These are phyloP conservation scores for Wickerhamomyces strasburgensis DNA, from an alignment of 805 yeast genomes.

Conservation along the genomic window DNA sequence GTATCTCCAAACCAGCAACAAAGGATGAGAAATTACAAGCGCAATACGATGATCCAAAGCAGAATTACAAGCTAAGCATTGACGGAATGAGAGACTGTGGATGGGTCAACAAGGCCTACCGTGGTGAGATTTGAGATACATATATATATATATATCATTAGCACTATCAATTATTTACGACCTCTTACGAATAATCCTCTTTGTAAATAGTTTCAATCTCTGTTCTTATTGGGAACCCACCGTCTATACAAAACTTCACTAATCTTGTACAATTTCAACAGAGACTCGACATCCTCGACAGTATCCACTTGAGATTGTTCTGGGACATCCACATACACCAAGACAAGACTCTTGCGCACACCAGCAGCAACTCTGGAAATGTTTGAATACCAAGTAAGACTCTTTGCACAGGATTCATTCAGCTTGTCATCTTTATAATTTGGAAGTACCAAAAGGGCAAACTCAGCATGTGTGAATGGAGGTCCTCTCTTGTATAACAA, in stretches of 20 bases:
- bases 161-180: too few species aligned
- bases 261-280: conserved; percentile 44
- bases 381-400: conserved; percentile 62
- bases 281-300: conserved; percentile 23
- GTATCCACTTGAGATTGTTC: conserved; percentile 27
- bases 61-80: conserved; percentile 40
- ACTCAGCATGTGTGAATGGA: conserved; percentile 92
- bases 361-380: conserved; percentile 79
- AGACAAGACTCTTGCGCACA: conserved; percentile 72
- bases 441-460: conserved; percentile 53
- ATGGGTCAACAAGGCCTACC: conserved; percentile 73
- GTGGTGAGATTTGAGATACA: conserved; percentile 51
- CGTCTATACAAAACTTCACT: conserved; percentile 68
- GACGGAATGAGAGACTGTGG: conserved; percentile 73
- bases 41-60: conserved; percentile 40
- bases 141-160: not conserved
- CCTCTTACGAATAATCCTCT: too few species aligned
- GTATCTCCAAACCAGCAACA: conserved; percentile 77
- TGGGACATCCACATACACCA: conserved; percentile 63
- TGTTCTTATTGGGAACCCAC: conserved; percentile 81
- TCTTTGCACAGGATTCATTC: conserved; percentile 26
- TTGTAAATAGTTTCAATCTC: too few species aligned
- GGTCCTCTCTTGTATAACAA: conserved; percentile 87
- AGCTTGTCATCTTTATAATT: conserved; percentile 29
- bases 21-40: conserved; percentile 31